Base-by-base conservation (phyloP, 192 early-diverging fungal species). In the Helicostylum pulchrum region DNA sequence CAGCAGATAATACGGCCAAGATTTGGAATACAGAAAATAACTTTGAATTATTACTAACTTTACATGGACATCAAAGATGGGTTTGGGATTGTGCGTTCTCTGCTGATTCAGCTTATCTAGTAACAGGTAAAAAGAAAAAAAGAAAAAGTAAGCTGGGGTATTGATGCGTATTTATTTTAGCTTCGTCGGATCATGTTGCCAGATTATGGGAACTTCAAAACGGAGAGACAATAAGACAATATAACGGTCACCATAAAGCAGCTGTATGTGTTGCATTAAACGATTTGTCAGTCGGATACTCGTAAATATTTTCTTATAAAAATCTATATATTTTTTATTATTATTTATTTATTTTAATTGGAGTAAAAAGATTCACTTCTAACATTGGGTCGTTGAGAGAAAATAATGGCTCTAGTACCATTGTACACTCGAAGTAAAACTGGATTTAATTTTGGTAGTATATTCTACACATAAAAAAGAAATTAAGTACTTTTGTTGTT, bases 61-160 rank as follows among this genome's bases (percentile, higher is more conserved):
- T 95, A 61, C 81, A 79, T 53, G 92, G 91, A 3, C 93, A 95
- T 74, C 84, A 88, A 56, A 77, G 89, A 56, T 95, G 93, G 93
- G 93, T 93, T 1, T 95, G 93, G 93, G 93, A 95, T 73, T 90
- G 88, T 67, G 87, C 90, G 0, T 95, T 95, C 68, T 92, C 89
- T 17, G 93, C 92, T 0, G 93, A 95, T 64, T 95, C 93, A 14
- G 93, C 92, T 11, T 94, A 94, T 70, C 73, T 95, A 17, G 91
- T 95, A 0, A 93, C 92, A 17, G 89, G 78, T 77, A 67, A 66
- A 53, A 49, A 6, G 2, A 54, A 42, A 42, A 14, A 12, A 31
- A 7, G 15, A n/a, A 10, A 20, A 26, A 12, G 19, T 30, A 14
- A 42, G 14, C 6, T 7, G 32, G 32, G 1, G 12, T 23, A 34